Conservation (phyloP, 441 rosid species). For the Adansonia gregorii region DNA sequence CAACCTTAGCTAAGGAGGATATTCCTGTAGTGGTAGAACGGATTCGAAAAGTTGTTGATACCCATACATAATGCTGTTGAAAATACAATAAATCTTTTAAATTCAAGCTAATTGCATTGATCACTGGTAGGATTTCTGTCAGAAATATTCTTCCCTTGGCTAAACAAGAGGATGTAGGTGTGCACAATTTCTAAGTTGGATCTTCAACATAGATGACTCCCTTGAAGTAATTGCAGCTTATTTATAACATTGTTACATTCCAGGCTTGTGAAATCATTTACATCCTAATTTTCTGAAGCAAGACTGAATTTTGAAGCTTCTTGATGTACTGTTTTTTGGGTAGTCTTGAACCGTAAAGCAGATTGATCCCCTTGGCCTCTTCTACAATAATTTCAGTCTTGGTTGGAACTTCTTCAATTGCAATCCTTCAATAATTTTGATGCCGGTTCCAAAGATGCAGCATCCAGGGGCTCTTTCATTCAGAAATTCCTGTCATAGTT, state of each 20-base stretch:
- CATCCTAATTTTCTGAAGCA: constrained; percentile 25
- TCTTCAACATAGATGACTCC: constrained; percentile 13
- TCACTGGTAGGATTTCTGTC: constrained; percentile 15
- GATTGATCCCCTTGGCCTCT: constrained; percentile 7
- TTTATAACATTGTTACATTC: constrained; percentile 31
- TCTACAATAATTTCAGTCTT: constrained; percentile 51
- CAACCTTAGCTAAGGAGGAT: constrained; percentile 62
- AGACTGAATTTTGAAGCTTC: constrained; percentile 22
- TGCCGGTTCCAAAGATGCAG: constrained; percentile 55
- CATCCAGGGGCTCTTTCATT: constrained; percentile 52
- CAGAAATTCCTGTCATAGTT: constrained; percentile 54
- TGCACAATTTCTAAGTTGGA: constrained; percentile 23
- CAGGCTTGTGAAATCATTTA: constrained; percentile 23
- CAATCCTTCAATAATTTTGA: constrained; percentile 54
- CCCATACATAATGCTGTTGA: constrained; percentile 45
- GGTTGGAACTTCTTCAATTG: constrained; percentile 56
- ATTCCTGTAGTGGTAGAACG: constrained; percentile 63
- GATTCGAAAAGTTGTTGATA: constrained; percentile 54
- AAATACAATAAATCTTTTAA: constrained; percentile 16
- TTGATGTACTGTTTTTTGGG: constrained; percentile 14
- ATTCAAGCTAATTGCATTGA: constrained; percentile 15
- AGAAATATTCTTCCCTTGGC: constrained; percentile 11
- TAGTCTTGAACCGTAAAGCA: constrained; percentile 18
- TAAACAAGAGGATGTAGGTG: constrained; percentile 8
- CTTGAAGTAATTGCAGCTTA: constrained; percentile 25